Percentiles rank a stretch among this genome's conserved stretches.
phyloP scores from a whole-genome alignment of 108 stramenopile genomes.

The Nitzschia inconspicua region DNA sequence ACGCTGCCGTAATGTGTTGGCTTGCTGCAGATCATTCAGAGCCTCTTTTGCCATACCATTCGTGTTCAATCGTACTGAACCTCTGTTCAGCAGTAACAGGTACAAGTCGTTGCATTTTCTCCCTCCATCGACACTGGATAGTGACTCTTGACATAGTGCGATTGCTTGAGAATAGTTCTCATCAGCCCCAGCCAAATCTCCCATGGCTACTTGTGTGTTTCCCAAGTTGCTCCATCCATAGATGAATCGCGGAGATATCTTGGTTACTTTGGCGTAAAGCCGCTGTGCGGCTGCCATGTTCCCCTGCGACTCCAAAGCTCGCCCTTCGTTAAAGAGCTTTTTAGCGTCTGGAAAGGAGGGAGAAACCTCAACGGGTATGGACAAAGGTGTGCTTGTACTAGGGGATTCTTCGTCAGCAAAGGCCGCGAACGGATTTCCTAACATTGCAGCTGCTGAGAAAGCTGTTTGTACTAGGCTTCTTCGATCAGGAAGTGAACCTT shows the following conservation, averaged over 20 bases:
- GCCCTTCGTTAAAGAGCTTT: slow-evolving; percentile 69
- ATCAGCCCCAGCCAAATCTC: slow-evolving; percentile 54
- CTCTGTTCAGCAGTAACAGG: slow-evolving; percentile 70
- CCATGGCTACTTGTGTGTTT: slow-evolving; percentile 75
- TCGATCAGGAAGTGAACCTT: too few relatives aligned
- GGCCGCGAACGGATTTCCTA: too few relatives aligned
- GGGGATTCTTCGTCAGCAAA: too few relatives aligned
- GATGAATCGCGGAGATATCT: slow-evolving; percentile 71
- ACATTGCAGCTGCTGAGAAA: too few relatives aligned
- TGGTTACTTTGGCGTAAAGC: slow-evolving; percentile 69
- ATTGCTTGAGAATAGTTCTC: slow-evolving; percentile 67
- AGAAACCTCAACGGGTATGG: slow-evolving; percentile 6
- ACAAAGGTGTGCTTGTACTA: too few relatives aligned
- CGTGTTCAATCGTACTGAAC: slow-evolving; percentile 73
- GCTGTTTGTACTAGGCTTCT: too few relatives aligned
- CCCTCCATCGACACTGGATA: slow-evolving; percentile 23
- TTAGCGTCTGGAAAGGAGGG: not conserved
- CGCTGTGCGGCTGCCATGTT: slow-evolving; percentile 78
- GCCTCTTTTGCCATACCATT: slow-evolving; percentile 50
- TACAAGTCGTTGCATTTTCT: slow-evolving; percentile 72
- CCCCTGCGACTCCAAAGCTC: slow-evolving; percentile 71
- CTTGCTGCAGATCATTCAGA: slow-evolving; percentile 51
- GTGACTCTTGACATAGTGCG: slow-evolving; percentile 49
- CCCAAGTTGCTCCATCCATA: slow-evolving; percentile 82
- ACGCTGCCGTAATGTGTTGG: slow-evolving; percentile 53